Evolutionary conservation across 2,329 filamentous ascomycete genomes (phyloP).

Genomic region (Beauveria sp.): DNA sequence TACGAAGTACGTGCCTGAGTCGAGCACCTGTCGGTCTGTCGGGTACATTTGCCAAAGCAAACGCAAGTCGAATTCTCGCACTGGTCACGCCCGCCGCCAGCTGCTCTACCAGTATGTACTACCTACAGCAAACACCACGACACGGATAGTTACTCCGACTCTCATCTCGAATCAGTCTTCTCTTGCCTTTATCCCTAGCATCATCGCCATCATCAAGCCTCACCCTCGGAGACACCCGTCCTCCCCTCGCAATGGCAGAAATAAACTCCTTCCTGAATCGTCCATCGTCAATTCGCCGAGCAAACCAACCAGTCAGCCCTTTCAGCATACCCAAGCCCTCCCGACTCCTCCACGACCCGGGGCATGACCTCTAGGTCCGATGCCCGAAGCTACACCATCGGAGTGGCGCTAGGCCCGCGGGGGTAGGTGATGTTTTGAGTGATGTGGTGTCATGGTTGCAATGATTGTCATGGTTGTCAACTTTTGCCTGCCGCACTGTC

Average conservation of each 20-base stretch:
- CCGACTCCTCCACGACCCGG: neutral
- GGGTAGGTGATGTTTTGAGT: conserved; percentile 3
- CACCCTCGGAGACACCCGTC: neutral
- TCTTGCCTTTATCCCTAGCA: neutral
- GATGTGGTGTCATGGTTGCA: neutral
- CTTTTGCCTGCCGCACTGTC: neutral
- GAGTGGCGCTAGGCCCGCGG: conserved; percentile 9
- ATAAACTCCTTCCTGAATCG: conserved; percentile 8
- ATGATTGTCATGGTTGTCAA: too few relatives aligned
- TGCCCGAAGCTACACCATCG: conserved; percentile 7
- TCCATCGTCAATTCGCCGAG: neutral
- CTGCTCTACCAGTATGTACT: neutral
- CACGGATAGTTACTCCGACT: too few relatives aligned
- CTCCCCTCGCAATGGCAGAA: neutral
- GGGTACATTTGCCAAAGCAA: conserved; percentile 1
- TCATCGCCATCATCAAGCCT: neutral
- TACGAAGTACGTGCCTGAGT: neutral
- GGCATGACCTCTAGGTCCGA: conserved; percentile 2
- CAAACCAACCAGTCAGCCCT: conserved; percentile 3
- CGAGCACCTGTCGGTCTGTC: conserved; percentile 1
- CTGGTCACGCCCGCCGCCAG: neutral
- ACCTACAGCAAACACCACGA: neutral
- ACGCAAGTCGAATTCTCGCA: neutral
- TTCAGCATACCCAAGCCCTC: neutral
- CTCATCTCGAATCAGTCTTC: neutral